phyloP scores from a whole-genome alignment of 345 rosid species.

The Cardamine chenopodiifolia region DNA sequence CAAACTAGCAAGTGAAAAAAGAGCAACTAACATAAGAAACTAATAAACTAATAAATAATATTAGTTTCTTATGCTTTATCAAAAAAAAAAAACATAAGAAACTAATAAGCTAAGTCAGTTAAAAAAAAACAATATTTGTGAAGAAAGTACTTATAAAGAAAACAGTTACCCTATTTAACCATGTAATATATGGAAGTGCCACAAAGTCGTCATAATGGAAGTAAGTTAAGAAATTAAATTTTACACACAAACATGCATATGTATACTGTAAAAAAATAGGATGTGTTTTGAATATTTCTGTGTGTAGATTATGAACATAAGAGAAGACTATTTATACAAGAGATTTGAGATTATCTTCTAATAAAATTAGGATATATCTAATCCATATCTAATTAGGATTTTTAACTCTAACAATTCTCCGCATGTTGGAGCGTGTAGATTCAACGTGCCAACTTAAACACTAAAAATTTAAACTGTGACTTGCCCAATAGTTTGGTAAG shows the following conservation, averaged over 20 bases:
- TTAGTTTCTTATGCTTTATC: too few relatives aligned
- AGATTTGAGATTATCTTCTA: too few relatives aligned
- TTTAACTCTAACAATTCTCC: too few relatives aligned
- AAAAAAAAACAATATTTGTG: not conserved
- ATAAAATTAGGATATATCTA: too few relatives aligned
- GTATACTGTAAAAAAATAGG: conserved; percentile 18
- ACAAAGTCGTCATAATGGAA: conserved; percentile 27
- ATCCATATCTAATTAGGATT: too few relatives aligned
- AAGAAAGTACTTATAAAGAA: not conserved
- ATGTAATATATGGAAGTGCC: not conserved
- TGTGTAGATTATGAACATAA: too few relatives aligned
- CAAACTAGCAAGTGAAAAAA: not conserved
- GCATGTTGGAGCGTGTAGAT: too few relatives aligned
- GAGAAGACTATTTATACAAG: too few relatives aligned
- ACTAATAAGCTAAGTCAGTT: not conserved
- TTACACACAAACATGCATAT: conserved; percentile 36
- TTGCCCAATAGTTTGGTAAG: too few relatives aligned
- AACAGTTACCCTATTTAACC: not conserved
- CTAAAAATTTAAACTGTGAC: too few relatives aligned
- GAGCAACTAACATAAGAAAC: not conserved
- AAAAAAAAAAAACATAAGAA: not conserved
- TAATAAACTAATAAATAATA: not conserved
- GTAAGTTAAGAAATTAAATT: conserved; percentile 21
- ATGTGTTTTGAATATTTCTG: too few relatives aligned
- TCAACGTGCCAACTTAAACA: too few relatives aligned